Conservation (phyloP, 225 moss, liverwort and hornwort genomes). For the Anthoceros angustus region DNA sequence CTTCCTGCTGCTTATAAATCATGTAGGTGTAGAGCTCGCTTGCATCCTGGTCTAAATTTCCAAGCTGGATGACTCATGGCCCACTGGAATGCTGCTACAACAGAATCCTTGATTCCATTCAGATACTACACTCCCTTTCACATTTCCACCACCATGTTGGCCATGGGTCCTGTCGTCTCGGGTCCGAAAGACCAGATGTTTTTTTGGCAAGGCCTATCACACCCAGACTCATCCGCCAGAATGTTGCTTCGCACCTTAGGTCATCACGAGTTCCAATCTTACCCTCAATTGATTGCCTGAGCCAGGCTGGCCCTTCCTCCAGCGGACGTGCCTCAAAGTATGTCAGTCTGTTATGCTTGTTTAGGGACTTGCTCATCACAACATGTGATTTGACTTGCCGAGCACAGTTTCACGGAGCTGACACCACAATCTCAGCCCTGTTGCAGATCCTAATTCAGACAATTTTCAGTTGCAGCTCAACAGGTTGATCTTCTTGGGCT, state of each 20-base stretch:
- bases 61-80: no score
- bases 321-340: constrained; percentile 34
- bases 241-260: constrained; percentile 29
- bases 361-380: constrained; percentile 35
- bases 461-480: constrained; percentile 35
- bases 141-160: constrained; percentile 38
- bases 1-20: no score
- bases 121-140: constrained; percentile 37
- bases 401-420: constrained; percentile 27
- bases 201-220: constrained; percentile 31
- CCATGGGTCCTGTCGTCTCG: constrained; percentile 31
- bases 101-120: constrained; percentile 31
- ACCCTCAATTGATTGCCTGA: constrained; percentile 28
- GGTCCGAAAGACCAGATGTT: constrained; percentile 39
- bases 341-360: constrained; percentile 30
- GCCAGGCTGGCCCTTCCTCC: constrained; percentile 24
- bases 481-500: constrained; percentile 4
- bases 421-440: constrained; percentile 33
- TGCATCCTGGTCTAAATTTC: no score
- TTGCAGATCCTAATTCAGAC: constrained; percentile 32
- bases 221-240: constrained; percentile 25
- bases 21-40: no score
- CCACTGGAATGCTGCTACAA: constrained; percentile 33
- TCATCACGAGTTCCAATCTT: constrained; percentile 28
- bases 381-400: constrained; percentile 29